These are phyloP conservation scores for Aspergillus sclerotioniger DNA, from an alignment of 495 filamentous ascomycete genomes.

Conservation along the genomic window DNA sequence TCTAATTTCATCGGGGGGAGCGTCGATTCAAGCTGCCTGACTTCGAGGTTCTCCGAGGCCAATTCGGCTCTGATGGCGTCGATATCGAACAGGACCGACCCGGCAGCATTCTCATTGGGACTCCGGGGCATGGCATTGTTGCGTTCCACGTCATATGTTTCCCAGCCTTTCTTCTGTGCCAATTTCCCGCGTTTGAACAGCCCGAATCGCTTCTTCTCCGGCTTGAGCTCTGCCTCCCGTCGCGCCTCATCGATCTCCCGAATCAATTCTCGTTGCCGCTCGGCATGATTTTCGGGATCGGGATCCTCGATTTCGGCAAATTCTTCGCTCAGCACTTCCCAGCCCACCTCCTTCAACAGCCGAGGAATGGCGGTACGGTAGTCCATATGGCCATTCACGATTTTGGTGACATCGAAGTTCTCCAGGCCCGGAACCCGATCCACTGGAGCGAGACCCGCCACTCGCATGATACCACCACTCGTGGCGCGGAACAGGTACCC, in stretches of 20 bases:
- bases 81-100: constrained; percentile 82
- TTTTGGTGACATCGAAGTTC: constrained; percentile 82
- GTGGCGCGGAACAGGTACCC: constrained; percentile 97
- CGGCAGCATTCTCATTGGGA: constrained; percentile 32
- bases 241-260: constrained; percentile 94
- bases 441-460: constrained; percentile 84
- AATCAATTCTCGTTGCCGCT: constrained; percentile 89
- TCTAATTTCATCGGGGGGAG: constrained; percentile 86
- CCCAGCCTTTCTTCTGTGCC: constrained; percentile 86
- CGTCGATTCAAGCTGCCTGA: constrained; percentile 82
- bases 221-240: constrained; percentile 73
- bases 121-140: constrained; percentile 20
- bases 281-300: constrained; percentile 87
- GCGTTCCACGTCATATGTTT: constrained; percentile 73
- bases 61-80: constrained; percentile 90
- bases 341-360: constrained; percentile 80
- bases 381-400: constrained; percentile 93
- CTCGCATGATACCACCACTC: constrained; percentile 82
- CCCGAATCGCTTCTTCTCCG: constrained; percentile 69
- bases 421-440: constrained; percentile 78
- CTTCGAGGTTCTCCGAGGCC: constrained; percentile 69
- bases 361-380: constrained; percentile 90
- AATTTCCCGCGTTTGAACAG: constrained; percentile 77
- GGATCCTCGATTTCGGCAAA: constrained; percentile 98
- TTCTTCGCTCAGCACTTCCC: constrained; percentile 86